phyloP scores from a whole-genome alignment of 2,329 filamentous ascomycete genomes.

The Remersonia thermophila region DNA sequence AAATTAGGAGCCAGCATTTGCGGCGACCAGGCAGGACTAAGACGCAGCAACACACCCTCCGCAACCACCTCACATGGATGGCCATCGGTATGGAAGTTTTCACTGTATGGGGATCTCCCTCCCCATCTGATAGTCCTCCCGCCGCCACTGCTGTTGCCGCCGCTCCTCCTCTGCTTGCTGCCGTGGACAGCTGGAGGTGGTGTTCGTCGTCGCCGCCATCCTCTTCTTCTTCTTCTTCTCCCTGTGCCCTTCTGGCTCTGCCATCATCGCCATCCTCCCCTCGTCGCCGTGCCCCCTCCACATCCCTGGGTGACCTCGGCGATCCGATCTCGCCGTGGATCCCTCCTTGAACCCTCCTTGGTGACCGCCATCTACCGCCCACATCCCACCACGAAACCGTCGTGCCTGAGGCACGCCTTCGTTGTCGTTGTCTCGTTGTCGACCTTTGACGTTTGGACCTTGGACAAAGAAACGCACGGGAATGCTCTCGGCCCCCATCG shows the following conservation, averaged over 20 bases:
- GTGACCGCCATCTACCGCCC: conserved; percentile 7
- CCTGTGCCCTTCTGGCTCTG: background rate
- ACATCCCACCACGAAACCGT: conserved; percentile 11
- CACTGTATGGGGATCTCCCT: conserved; percentile 14
- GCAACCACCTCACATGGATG: conserved; percentile 19
- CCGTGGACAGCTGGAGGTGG: too few species aligned
- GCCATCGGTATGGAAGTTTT: conserved; percentile 16
- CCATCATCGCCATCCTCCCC: too few species aligned
- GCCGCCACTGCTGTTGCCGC: background rate
- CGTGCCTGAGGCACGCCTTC: too few species aligned
- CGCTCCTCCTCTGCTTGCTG: too few species aligned
- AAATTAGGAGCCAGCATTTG: conserved; percentile 18
- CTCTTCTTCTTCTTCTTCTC: conserved; percentile 1
- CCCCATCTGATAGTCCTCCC: conserved; percentile 4
- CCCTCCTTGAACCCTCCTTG: conserved; percentile 7
- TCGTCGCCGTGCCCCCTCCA: background rate
- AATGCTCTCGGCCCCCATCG: background rate
- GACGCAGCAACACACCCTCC: conserved; percentile 16
- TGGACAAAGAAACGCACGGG: background rate
- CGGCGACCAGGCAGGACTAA: conserved; percentile 19
- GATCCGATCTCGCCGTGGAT: conserved; percentile 8
- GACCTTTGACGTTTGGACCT: background rate
- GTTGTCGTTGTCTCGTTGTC: conserved; percentile 1
- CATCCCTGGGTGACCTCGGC: conserved; percentile 1
- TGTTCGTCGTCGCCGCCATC: background rate